Conservation (phyloP, 352 stramenopile species). For the Thalassiosira livingstoniorum region DNA sequence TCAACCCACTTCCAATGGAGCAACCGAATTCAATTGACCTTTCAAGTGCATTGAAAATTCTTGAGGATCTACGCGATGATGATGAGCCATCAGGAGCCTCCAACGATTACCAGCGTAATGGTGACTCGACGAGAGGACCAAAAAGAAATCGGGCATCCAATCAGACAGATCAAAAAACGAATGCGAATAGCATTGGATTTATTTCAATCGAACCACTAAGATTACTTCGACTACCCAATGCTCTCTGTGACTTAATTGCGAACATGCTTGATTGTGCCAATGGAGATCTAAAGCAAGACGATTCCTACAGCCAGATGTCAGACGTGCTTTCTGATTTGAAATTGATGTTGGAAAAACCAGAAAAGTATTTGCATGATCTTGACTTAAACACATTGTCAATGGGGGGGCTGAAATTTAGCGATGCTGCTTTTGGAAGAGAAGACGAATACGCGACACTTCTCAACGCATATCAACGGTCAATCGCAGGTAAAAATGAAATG, state of each 20-base stretch:
- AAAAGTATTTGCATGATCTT: slow-evolving; percentile 15
- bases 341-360: slow-evolving; percentile 27
- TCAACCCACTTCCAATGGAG: not conserved
- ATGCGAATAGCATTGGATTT: not conserved
- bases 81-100: not conserved
- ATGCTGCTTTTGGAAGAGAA: slow-evolving; percentile 12
- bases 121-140: too few species aligned
- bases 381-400: slow-evolving; percentile 3
- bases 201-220: slow-evolving; percentile 18
- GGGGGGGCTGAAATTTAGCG: slow-evolving; percentile 16
- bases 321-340: slow-evolving; percentile 28
- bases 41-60: not conserved
- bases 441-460: slow-evolving; percentile 1
- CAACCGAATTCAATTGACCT: not conserved
- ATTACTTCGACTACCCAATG: slow-evolving; percentile 7
- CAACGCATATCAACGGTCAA: slow-evolving; percentile 2
- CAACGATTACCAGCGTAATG: too few species aligned
- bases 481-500: not conserved
- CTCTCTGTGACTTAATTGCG: slow-evolving; percentile 34
- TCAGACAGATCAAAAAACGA: not conserved
- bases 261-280: slow-evolving; percentile 36
- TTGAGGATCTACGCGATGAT: not conserved
- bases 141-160: not conserved
- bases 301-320: slow-evolving; percentile 15
- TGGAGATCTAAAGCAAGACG: slow-evolving; percentile 24